Evolutionary conservation across 257 asterid species (phyloP).

Genomic region (Plantago ovata): DNA sequence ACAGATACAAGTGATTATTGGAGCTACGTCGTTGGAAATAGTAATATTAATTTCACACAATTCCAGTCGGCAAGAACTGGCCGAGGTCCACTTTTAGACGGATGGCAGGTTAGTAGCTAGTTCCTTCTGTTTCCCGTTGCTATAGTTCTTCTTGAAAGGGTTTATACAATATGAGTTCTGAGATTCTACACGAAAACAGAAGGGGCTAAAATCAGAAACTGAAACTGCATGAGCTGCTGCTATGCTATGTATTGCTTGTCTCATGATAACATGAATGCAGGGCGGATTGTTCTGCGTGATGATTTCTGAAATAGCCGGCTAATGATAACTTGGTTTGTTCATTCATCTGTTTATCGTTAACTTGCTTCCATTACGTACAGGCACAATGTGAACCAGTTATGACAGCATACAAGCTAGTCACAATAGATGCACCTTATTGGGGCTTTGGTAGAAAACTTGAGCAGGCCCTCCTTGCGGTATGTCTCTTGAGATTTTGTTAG

Average conservation of each 20-base stretch:
- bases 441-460: slow-evolving; percentile 82
- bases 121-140: background rate
- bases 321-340: too few relatives aligned
- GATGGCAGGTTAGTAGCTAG: slow-evolving; percentile 75
- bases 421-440: slow-evolving; percentile 83
- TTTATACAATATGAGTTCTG: too few relatives aligned
- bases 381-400: slow-evolving; percentile 67
- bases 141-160: background rate
- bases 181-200: too few relatives aligned
- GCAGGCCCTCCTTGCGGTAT: slow-evolving; percentile 75
- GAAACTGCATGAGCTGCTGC: too few relatives aligned
- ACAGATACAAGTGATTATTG: slow-evolving; percentile 64
- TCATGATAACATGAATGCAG: too few relatives aligned
- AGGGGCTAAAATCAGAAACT: too few relatives aligned
- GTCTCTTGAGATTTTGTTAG: slow-evolving; percentile 14
- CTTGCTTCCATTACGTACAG: slow-evolving; percentile 30
- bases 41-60: slow-evolving; percentile 50
- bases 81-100: slow-evolving; percentile 77
- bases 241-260: too few relatives aligned
- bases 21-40: slow-evolving; percentile 74
- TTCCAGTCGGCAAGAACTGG: slow-evolving; percentile 67
- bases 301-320: too few relatives aligned
- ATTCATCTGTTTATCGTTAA: too few relatives aligned
- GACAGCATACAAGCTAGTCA: slow-evolving; percentile 94
- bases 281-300: too few relatives aligned